Percentiles rank a stretch among this genome's conserved stretches.
These are phyloP conservation scores for Capsicum pubescens DNA, from an alignment of 257 asterid species.

Conservation along the genomic window DNA sequence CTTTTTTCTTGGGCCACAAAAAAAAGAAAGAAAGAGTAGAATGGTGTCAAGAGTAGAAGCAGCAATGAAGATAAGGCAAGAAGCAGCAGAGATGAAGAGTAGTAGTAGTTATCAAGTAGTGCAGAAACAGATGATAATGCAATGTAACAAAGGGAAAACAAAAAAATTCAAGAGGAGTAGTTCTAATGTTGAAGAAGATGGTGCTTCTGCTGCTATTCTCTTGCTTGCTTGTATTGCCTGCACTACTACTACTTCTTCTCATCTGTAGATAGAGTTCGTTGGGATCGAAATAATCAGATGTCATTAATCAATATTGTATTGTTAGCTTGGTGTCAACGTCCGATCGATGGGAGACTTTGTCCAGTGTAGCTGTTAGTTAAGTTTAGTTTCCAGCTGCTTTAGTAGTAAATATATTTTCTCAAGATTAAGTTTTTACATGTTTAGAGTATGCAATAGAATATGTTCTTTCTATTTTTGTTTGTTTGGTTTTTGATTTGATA, in stretches of 20 bases:
- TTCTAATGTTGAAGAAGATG: slow-evolving; percentile 72
- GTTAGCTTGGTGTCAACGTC: not conserved
- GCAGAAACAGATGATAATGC: slow-evolving; percentile 40
- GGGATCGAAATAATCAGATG: not conserved
- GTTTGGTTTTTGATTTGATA: no score
- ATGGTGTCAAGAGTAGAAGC: slow-evolving; percentile 65
- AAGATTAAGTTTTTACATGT: no score
- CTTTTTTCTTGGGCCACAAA: not conserved
- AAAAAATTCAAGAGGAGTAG: slow-evolving; percentile 73
- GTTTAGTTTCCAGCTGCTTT: no score
- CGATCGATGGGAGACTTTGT: not conserved
- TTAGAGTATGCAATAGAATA: no score
- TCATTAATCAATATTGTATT: no score
- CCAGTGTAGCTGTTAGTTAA: not conserved
- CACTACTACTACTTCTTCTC: slow-evolving; percentile 37
- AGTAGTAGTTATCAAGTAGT: slow-evolving; percentile 15
- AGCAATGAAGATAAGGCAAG: slow-evolving; percentile 43
- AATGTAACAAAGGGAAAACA: slow-evolving; percentile 64
- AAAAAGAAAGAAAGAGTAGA: not conserved
- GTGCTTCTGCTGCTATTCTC: slow-evolving; percentile 70
- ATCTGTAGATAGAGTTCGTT: not conserved
- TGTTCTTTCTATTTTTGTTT: no score
- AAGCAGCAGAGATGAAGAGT: slow-evolving; percentile 23
- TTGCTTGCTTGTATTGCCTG: slow-evolving; percentile 78
- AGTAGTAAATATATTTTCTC: no score